Evolutionary conservation across 2,329 filamentous ascomycete genomes (phyloP).

Genomic region (Fusarium brachygibbosum): DNA sequence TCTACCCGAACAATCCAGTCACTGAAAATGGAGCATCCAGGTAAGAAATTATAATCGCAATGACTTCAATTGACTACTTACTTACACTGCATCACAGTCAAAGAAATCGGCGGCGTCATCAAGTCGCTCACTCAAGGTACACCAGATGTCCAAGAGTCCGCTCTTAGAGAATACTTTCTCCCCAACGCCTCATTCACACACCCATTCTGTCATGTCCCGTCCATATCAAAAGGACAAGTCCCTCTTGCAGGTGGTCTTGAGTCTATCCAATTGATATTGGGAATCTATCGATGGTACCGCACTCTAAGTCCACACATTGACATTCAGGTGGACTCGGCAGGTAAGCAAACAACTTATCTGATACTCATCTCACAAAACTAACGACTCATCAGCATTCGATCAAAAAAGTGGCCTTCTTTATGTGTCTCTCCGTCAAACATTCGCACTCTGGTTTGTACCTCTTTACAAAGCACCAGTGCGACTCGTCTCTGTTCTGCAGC

Average conservation of each 20-base stretch:
- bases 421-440: conserved; percentile 79
- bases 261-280: conserved; percentile 75
- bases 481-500: conserved; percentile 76
- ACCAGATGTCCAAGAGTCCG: conserved; percentile 72
- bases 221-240: conserved; percentile 59
- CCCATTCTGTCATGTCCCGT: conserved; percentile 79
- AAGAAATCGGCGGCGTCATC: conserved; percentile 77
- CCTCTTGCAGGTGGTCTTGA: conserved; percentile 62
- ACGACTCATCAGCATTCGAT: conserved; percentile 76
- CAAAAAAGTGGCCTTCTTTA: conserved; percentile 76
- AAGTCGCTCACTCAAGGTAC: conserved; percentile 75
- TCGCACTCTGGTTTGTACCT: conserved; percentile 82
- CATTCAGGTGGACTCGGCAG: conserved; percentile 71
- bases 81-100: conserved; percentile 52
- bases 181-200: conserved; percentile 80
- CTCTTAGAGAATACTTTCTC: conserved; percentile 80
- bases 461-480: conserved; percentile 77
- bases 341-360: conserved; percentile 52
- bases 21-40: conserved; percentile 56
- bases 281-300: conserved; percentile 87
- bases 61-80: not conserved
- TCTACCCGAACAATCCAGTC: not conserved
- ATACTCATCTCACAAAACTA: rapidly evolving
- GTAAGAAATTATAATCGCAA: conserved; percentile 44
- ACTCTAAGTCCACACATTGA: conserved; percentile 82